These are phyloP conservation scores for Kodamaea fukazawae DNA, from an alignment of 805 yeast genomes.

Conservation along the genomic window DNA sequence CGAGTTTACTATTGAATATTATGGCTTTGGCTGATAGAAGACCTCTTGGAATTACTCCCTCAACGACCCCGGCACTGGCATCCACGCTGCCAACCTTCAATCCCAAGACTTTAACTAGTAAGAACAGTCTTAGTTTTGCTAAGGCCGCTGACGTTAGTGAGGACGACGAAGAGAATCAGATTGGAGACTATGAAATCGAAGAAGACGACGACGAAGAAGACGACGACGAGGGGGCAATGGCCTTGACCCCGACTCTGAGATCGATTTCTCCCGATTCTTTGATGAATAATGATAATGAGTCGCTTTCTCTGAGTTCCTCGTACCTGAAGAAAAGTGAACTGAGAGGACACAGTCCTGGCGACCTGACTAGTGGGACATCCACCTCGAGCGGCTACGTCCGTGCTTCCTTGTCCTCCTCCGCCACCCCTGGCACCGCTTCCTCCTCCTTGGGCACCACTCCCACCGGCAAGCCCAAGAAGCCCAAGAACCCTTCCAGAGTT, in stretches of 20 bases:
- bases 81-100: constrained; percentile 37
- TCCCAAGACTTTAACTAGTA: constrained; percentile 23
- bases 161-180: constrained; percentile 4
- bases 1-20: constrained; percentile 8
- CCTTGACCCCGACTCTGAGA: constrained; percentile 33
- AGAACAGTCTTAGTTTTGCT: constrained; percentile 7
- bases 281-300: constrained; percentile 21
- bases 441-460: constrained; percentile 6
- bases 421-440: constrained; percentile 5
- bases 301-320: constrained; percentile 10
- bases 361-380: no score
- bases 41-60: constrained; percentile 54
- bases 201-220: background rate
- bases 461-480: constrained; percentile 24
- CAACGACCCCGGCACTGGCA: constrained; percentile 40
- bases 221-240: background rate
- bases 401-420: constrained; percentile 4
- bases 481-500: constrained; percentile 40
- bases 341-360: constrained; percentile 33
- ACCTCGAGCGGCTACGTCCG: no score
- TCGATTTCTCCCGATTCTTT: constrained; percentile 45
- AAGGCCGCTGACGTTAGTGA: constrained; percentile 2
- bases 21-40: constrained; percentile 71
- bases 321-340: constrained; percentile 10
- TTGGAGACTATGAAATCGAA: constrained; percentile 4